A percentile compares a stretch with the other conserved stretches of the same genome.
Conservation (phyloP, 192 early-diverging fungal species). For the Neocallimastix lanati region DNA sequence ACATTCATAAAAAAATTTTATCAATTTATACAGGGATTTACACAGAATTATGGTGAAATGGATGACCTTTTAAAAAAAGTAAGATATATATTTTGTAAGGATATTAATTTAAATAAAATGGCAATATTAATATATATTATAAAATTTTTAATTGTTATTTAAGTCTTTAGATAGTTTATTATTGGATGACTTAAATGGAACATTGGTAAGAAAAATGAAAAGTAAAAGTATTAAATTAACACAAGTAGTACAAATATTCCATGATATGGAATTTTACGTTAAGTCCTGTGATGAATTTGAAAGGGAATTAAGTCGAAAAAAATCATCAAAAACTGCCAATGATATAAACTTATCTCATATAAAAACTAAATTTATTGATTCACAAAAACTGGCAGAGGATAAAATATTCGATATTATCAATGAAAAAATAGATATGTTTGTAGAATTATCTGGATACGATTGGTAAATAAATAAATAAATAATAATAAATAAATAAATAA, state of each 20-base stretch:
- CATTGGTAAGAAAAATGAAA: conserved; percentile 43
- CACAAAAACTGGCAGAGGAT: conserved; percentile 50
- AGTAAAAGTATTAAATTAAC: conserved; percentile 48
- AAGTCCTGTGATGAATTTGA: conserved; percentile 55
- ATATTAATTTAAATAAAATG: not conserved
- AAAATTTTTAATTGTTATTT: not conserved
- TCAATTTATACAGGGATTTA: conserved; percentile 65
- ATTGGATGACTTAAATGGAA: conserved; percentile 45
- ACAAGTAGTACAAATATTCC: conserved; percentile 66
- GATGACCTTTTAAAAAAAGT: conserved; percentile 69
- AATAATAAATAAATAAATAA: not conserved
- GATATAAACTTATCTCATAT: conserved; percentile 36
- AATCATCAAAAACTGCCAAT: conserved; percentile 34
- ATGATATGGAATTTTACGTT: conserved; percentile 62
- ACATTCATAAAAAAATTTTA: conserved; percentile 63
- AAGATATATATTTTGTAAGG: not conserved
- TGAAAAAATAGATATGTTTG: conserved; percentile 59
- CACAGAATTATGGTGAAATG: conserved; percentile 66
- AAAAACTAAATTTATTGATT: conserved; percentile 45
- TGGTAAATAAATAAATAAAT: conserved; percentile 22
- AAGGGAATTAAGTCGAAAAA: conserved; percentile 43
- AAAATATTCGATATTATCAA: conserved; percentile 63
- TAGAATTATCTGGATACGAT: conserved; percentile 68
- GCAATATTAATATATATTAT: not conserved
- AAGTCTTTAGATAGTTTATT: conserved; percentile 46